These are phyloP conservation scores for Mycena chlorophos DNA, from an alignment of 768 basidiomycete genomes.

Conservation along the genomic window DNA sequence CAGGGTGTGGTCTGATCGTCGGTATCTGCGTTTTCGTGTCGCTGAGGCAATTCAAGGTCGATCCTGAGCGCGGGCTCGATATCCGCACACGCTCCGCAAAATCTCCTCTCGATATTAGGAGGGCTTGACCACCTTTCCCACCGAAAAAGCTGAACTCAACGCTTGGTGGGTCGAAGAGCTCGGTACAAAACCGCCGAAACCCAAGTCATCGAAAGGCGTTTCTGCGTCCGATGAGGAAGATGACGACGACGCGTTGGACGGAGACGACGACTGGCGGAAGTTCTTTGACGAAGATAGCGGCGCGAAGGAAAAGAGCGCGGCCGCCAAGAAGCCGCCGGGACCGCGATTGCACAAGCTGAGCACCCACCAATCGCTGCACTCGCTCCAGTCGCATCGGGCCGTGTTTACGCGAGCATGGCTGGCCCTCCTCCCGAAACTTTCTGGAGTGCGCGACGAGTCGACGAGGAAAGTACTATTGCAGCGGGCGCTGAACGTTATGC, in stretches of 20 bases:
- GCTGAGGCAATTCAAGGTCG: slow-evolving; percentile 25
- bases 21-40: neutral
- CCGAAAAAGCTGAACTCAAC: slow-evolving; percentile 64
- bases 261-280: slow-evolving; percentile 73
- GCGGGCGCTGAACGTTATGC: slow-evolving; percentile 74
- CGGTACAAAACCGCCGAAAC: slow-evolving; percentile 53
- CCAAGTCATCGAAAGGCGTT: slow-evolving; percentile 40
- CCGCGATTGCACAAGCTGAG: slow-evolving; percentile 65
- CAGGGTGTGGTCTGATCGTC: slow-evolving; percentile 49
- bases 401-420: slow-evolving; percentile 86
- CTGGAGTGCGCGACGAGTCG: slow-evolving; percentile 34
- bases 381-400: slow-evolving; percentile 72
- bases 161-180: slow-evolving; percentile 80
- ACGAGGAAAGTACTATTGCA: slow-evolving; percentile 45
- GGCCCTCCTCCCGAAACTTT: slow-evolving; percentile 62
- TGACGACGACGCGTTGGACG: slow-evolving; percentile 34
- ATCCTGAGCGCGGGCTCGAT: slow-evolving; percentile 32
- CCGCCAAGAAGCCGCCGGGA: slow-evolving; percentile 34
- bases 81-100: slow-evolving; percentile 38
- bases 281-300: slow-evolving; percentile 73
- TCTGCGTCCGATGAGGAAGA: slow-evolving; percentile 37
- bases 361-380: slow-evolving; percentile 75
- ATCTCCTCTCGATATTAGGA: slow-evolving; percentile 67
- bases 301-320: slow-evolving; percentile 32
- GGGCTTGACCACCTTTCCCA: slow-evolving; percentile 71